Percentiles rank a stretch among this genome's conserved stretches.
These are phyloP conservation scores for Didymella arachidicola DNA, from an alignment of 2,329 filamentous ascomycete species.

Conservation along the genomic window DNA sequence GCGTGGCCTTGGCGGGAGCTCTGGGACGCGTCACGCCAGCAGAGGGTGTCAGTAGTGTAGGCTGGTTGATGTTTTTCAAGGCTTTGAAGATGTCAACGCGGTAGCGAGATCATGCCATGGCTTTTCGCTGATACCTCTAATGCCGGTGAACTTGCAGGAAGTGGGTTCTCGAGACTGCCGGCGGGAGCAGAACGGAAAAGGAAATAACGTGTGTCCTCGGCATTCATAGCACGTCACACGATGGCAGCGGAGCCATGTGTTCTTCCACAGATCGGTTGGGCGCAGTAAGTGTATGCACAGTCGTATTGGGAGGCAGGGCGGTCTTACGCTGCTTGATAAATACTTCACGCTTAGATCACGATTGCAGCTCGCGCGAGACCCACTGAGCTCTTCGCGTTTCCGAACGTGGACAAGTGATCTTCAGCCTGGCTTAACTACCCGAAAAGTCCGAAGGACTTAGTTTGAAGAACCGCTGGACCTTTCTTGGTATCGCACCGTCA, in stretches of 20 bases:
- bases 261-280: not conserved
- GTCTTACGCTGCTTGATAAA: not conserved
- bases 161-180: not conserved
- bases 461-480: not conserved
- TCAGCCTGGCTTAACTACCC: not conserved
- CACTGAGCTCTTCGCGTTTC: not conserved
- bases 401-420: not conserved
- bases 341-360: not conserved
- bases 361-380: not conserved
- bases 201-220: not conserved
- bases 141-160: not conserved
- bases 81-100: not conserved
- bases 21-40: not conserved
- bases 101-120: not conserved
- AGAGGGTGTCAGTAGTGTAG: not conserved
- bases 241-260: not conserved
- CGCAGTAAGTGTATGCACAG: not conserved
- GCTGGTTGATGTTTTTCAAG: constrained; percentile 1
- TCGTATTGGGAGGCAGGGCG: not conserved
- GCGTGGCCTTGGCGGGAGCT: not conserved
- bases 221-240: not conserved
- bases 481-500: not conserved
- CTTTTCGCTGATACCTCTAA: not conserved
- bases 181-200: not conserved
- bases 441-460: not conserved